Evolutionary conservation across 257 asterid genomes (phyloP).

Genomic region (Nicotiana benthamiana): DNA sequence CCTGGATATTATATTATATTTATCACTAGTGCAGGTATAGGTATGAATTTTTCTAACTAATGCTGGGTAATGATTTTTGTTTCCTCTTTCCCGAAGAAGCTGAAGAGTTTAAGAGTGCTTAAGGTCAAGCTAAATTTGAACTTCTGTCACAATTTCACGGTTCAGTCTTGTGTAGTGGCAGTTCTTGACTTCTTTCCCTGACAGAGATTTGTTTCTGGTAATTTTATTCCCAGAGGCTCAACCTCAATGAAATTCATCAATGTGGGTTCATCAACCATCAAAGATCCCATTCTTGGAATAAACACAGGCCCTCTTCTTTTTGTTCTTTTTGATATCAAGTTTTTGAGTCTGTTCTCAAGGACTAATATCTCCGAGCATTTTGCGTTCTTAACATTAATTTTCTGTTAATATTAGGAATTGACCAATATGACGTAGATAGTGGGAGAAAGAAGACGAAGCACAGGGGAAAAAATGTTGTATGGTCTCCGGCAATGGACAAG

Average conservation of each 20-base stretch:
- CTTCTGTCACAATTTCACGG: neutral
- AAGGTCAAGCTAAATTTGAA: neutral
- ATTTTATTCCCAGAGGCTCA: neutral
- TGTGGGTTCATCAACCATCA: neutral
- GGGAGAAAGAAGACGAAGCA: constrained; percentile 3
- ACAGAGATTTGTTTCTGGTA: neutral
- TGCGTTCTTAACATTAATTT: neutral
- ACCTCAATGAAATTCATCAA: neutral
- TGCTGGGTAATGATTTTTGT: neutral
- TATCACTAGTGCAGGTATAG: neutral
- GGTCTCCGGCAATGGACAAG: constrained; percentile 8
- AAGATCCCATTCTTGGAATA: neutral
- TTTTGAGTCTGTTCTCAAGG: neutral
- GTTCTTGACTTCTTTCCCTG: neutral
- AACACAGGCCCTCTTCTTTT: neutral
- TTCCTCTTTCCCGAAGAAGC: neutral
- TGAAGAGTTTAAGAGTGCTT: neutral
- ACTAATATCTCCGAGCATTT: neutral
- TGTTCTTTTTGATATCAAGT: neutral
- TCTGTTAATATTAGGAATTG: neutral
- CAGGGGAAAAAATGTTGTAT: constrained; percentile 9
- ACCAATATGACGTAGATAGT: neutral
- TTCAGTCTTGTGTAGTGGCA: neutral
- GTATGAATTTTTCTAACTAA: neutral
- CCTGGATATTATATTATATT: neutral